These are phyloP conservation scores for Dothidotthia symphoricarpi DNA, from an alignment of 2,329 filamentous ascomycete species.

Conservation along the genomic window DNA sequence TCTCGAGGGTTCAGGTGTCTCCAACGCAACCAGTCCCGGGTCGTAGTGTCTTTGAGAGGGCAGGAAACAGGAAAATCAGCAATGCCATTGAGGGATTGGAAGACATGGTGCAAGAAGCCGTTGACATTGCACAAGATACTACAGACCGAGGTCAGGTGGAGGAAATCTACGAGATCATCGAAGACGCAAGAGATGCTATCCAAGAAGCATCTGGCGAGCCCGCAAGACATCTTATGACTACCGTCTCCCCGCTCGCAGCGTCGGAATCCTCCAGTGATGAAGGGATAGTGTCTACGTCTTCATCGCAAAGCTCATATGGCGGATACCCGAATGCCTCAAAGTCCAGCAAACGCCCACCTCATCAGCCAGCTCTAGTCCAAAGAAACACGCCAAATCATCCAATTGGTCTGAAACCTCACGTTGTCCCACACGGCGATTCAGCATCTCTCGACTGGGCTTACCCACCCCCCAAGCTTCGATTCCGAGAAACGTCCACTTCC, in stretches of 20 bases:
- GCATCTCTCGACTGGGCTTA: conserved; percentile 34
- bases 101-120: conserved; percentile 45
- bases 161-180: conserved; percentile 43
- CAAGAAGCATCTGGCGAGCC: conserved; percentile 30
- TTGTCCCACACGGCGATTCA: conserved; percentile 13
- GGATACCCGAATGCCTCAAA: not conserved
- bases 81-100: conserved; percentile 43
- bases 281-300: conserved; percentile 8
- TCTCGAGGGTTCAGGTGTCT: conserved; percentile 21
- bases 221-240: conserved; percentile 19
- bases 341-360: not conserved
- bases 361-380: not conserved
- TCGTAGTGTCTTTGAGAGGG: conserved; percentile 19
- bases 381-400: not conserved
- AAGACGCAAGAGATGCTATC: conserved; percentile 40
- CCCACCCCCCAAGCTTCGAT: conserved; percentile 3
- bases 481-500: conserved; percentile 3
- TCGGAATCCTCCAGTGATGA: conserved; percentile 8
- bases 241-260: conserved; percentile 20
- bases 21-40: conserved; percentile 22
- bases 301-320: conserved; percentile 2
- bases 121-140: conserved; percentile 38
- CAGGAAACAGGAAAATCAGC: conserved; percentile 20
- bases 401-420: not conserved
- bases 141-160: conserved; percentile 33